Evolutionary conservation across 1,284 basidiomycete species (phyloP), one percentile per base, ranked within the genome.

Genomic region (Cryptococcus hybrid): DNA sequence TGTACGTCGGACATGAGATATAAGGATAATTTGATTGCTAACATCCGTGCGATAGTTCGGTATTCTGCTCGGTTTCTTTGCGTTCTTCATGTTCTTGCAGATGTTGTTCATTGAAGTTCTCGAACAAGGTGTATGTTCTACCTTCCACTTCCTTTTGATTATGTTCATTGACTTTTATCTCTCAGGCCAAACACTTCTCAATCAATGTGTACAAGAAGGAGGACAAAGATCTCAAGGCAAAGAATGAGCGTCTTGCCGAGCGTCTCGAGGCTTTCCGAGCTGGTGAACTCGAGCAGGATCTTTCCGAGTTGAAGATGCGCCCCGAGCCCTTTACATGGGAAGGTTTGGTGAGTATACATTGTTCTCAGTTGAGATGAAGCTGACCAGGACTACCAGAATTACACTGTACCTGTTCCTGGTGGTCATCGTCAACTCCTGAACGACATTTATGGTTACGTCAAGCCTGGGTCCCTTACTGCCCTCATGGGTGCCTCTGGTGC

Each of bases 151-250:
- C 18, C 52, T 7, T 44, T 44, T 3, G 11, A n/a, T 15, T 7
- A n/a, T 6, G 7, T 44, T 11, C 5, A 5, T 7, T 12, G 7
- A 36, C 30, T 1, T 49, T 9, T 13, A 34, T 9, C 39, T 35
- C n/a, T n/a, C 44, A 63, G 59, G 63, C 66, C n/a, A 56, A 64
- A 37, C 66, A 69, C 59, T 62, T 73, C 15, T 56, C 72, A 1
- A 75, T 86, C 62, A 81, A 83, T 59, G 82, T 90, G 35, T 90
- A 84, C 69, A 84, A 85, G n/a, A 86, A 85, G 65, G 88, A 90
- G 68, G 81, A 83, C 65, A 78, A 80, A 3, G 88, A 90, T 57
- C 82, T 83, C 48, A 88, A 86, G 77, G 80, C 80, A 57, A 82
- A 84, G 55, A 92, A 92, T 64, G 82, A 79, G 4, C 72, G 73